These are phyloP conservation scores for Talaromyces nanjingensis DNA, from an alignment of 495 filamentous ascomycete species.

Conservation along the genomic window DNA sequence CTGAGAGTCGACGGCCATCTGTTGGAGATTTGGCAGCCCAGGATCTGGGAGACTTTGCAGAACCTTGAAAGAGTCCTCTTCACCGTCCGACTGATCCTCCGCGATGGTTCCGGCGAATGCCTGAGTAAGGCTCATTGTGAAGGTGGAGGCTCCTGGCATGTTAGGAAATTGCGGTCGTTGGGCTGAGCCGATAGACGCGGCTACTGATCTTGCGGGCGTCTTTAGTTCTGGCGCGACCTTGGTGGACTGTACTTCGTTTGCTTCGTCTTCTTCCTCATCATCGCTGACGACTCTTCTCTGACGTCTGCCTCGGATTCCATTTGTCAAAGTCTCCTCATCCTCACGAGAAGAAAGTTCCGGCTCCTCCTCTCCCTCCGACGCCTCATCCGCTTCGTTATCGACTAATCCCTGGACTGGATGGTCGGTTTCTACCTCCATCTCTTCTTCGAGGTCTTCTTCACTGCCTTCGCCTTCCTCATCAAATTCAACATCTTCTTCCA, in stretches of 20 bases:
- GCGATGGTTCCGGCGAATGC: conserved; percentile 91
- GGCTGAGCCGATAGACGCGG: conserved; percentile 19
- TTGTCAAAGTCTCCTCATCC: conserved; percentile 17
- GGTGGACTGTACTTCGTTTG: conserved; percentile 10
- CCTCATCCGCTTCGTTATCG: conserved; percentile 35
- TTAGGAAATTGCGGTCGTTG: conserved; percentile 47
- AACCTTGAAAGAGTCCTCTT: conserved; percentile 24
- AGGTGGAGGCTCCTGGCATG: conserved; percentile 41
- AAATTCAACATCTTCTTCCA: conserved; percentile 29
- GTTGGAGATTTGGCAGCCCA: conserved; percentile 31
- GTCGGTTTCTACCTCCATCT: conserved; percentile 32
- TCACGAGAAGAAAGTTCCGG: conserved; percentile 21
- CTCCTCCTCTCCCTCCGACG: conserved; percentile 28
- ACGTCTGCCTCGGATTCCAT: conserved; percentile 28
- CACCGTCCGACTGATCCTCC: conserved; percentile 39
- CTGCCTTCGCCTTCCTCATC: conserved; percentile 16
- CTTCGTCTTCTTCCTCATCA: conserved; percentile 43
- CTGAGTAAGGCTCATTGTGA: conserved; percentile 75
- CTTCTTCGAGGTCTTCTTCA: conserved; percentile 34
- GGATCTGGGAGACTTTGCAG: conserved; percentile 42
- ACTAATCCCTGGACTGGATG: conserved; percentile 27
- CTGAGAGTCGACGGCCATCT: conserved; percentile 42
- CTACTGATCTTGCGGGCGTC: conserved; percentile 27
- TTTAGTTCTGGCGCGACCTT: conserved; percentile 16
- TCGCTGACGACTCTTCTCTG: conserved; percentile 39